Evolutionary conservation across 164 flowering plant species (phyloP).

Genomic region (Magnolia changhungtana): DNA sequence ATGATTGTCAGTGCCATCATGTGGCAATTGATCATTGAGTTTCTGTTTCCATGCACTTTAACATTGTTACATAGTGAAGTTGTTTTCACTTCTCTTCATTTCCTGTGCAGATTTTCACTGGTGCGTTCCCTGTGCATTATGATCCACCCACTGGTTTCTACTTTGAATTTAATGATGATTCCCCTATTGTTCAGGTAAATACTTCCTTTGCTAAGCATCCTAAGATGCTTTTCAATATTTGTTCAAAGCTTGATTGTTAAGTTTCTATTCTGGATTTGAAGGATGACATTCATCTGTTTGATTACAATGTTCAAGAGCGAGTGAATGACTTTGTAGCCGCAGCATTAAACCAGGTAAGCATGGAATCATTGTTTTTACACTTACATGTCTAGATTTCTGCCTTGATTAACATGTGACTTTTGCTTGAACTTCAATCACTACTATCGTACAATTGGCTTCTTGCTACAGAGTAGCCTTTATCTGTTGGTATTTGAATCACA

Average conservation of each 20-base stretch:
- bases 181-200: slow-evolving; percentile 59
- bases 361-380: neutral
- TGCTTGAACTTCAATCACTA: neutral
- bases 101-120: slow-evolving; percentile 54
- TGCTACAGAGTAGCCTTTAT: neutral
- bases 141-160: slow-evolving; percentile 60
- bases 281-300: slow-evolving; percentile 64
- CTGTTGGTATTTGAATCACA: neutral
- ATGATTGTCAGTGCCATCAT: neutral
- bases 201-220: neutral
- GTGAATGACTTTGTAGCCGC: slow-evolving; percentile 89
- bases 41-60: neutral
- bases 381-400: neutral
- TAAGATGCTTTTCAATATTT: neutral
- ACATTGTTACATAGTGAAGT: neutral
- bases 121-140: slow-evolving; percentile 55
- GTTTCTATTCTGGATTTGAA: slow-evolving; percentile 14
- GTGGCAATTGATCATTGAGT: neutral
- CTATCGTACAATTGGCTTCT: neutral
- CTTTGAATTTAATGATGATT: slow-evolving; percentile 56
- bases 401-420: neutral
- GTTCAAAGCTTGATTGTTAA: neutral
- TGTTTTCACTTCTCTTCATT: neutral
- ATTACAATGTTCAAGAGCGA: slow-evolving; percentile 91
- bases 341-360: slow-evolving; percentile 69